Percentiles rank a stretch among this genome's conserved stretches.
Conservation (phyloP, 495 filamentous ascomycete genomes). For the Amorphotheca resinae region DNA sequence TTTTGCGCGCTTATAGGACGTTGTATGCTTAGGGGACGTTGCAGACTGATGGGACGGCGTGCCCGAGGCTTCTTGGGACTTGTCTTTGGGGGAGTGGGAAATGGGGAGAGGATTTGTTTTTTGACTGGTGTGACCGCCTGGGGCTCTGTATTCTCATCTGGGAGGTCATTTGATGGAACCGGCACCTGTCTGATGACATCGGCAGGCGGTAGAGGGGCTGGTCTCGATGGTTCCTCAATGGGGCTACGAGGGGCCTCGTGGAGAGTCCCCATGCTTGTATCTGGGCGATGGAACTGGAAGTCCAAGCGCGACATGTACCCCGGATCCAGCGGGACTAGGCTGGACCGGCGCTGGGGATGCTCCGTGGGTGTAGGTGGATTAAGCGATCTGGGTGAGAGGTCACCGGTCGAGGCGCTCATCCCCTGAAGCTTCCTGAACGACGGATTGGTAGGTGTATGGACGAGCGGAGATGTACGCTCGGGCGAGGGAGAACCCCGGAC, state of each 20-base stretch:
- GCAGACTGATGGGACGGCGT: too few relatives aligned
- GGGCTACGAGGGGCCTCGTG: neutral
- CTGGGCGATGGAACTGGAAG: constrained; percentile 12
- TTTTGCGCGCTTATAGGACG: constrained; percentile 15
- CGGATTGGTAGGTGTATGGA: constrained; percentile 5
- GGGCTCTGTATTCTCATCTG: neutral
- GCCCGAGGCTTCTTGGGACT: too few relatives aligned
- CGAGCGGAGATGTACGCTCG: constrained; percentile 5
- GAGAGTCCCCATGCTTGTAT: constrained; percentile 9
- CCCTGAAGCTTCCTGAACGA: constrained; percentile 8
- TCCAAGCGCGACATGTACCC: constrained; percentile 3
- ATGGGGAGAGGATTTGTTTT: constrained; percentile 1
- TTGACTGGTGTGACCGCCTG: neutral
- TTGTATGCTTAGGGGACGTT: too few relatives aligned
- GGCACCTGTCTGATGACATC: neutral
- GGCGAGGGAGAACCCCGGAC: constrained; percentile 38
- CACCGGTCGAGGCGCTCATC: neutral
- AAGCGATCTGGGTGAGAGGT: constrained; percentile 1
- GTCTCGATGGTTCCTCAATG: neutral
- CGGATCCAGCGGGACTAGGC: constrained; percentile 1
- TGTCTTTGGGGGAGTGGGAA: constrained; percentile 7
- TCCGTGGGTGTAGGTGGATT: neutral
- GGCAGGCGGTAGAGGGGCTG: constrained; percentile 4
- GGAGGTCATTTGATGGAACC: neutral
- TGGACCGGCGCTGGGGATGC: constrained; percentile 3